Percentiles rank a stretch among this genome's conserved stretches.
These are phyloP conservation scores for Fusarium verticillioides DNA, from an alignment of 2,329 filamentous ascomycete species.

Conservation along the genomic window DNA sequence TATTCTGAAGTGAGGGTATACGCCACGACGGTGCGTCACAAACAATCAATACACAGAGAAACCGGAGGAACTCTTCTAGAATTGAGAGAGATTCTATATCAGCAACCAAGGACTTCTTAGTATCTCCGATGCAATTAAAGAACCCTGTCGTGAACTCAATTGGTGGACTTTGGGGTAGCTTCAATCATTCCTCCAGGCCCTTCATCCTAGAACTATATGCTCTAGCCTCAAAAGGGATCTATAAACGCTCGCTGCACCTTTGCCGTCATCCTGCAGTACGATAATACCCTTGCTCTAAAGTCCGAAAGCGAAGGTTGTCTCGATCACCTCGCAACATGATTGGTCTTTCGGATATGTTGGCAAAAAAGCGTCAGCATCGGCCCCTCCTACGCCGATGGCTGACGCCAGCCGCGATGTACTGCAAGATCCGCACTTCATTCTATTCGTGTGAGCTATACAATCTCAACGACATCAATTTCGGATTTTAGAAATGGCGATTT, in stretches of 20 bases:
- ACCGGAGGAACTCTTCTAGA: no score
- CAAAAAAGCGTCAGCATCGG: not conserved
- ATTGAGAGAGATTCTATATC: not conserved
- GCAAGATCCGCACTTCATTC: not conserved
- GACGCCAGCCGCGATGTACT: slow-evolving; percentile 31
- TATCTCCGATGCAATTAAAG: not conserved
- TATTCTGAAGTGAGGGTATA: not conserved
- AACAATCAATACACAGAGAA: no score
- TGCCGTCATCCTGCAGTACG: not conserved
- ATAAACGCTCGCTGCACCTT: not conserved
- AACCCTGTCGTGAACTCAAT: not conserved
- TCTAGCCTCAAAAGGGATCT: not conserved
- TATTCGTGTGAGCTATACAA: not conserved
- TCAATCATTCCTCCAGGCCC: no score
- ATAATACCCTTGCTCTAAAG: not conserved
- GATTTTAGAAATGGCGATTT: not conserved
- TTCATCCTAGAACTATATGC: not conserved
- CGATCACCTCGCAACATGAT: not conserved
- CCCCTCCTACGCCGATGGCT: slow-evolving; percentile 22
- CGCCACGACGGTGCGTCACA: not conserved
- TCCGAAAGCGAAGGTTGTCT: not conserved
- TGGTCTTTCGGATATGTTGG: not conserved
- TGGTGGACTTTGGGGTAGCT: not conserved
- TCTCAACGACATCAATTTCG: not conserved
- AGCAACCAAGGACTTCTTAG: no score